Base-by-base conservation (phyloP, 768 basidiomycete genomes). In the Leccinum disarticulatum region DNA sequence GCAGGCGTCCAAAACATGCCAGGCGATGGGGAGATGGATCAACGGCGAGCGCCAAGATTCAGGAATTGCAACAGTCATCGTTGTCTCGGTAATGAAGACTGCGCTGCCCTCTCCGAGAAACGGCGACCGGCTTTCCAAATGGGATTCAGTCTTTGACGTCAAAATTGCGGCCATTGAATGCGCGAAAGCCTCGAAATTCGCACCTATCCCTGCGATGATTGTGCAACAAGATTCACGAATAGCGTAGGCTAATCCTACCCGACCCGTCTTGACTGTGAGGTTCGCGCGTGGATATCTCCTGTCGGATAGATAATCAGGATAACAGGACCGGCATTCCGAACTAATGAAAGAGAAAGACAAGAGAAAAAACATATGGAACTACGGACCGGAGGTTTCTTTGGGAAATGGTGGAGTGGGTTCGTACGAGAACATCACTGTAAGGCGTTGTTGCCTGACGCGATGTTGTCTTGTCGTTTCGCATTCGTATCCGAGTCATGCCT, bases 271-370 rank as follows among this genome's bases (percentile, higher is more conserved):
- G 27, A 59, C 38, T 52, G 65, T 22, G 61, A 55, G 61, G 56
- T 47, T 52, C 31, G 19, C 31, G 48, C 52, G 52, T 59, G 57
- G 43, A 11, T 17, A 15, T 46, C 10, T 31, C 61, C 36, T 55
- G 30, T n/a, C 19, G 19, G 15, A 22, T 13, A 6, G 14, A 11
- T 50, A 30, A 7, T n/a, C 48, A 30, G 49, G 27, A 27, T 10
- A 17, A 10, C 47, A 49, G 64, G 64, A 50, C 65, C 65, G 61
- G 55, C 55, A 28, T 31, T 55, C 61, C 48, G 48, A 49, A 46
- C 43, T 11, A 22, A 22, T 19, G 43, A 13, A 46, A 13, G 43
- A 13, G 10, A 43, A 43, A 48, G 48, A 49, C 11, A 19, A 19
- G 10, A 49, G 19, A 15, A 52, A 55, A 27, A 17, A 19, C 22